Conservation (phyloP, 345 rosid genomes). For the Cardamine occulta region DNA sequence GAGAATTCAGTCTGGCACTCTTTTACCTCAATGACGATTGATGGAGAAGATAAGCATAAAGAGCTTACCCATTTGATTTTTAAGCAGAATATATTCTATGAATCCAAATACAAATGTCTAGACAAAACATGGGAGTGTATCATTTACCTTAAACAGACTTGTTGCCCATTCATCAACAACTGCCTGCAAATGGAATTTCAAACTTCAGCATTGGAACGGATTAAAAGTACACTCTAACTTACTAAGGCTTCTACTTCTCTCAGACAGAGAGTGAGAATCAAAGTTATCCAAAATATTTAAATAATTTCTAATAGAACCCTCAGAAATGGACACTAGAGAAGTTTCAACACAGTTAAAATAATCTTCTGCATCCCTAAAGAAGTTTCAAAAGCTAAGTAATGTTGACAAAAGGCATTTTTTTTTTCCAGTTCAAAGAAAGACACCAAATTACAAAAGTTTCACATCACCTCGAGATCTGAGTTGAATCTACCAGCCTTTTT, state of each 20-base stretch:
- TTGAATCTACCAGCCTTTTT: constrained; percentile 72
- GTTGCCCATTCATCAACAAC: constrained; percentile 97
- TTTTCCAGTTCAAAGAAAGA: constrained; percentile 13
- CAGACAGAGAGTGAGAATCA: constrained; percentile 21
- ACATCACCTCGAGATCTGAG: constrained; percentile 79
- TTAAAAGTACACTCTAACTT: constrained; percentile 12
- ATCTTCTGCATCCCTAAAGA: constrained; percentile 4
- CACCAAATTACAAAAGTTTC: neutral
- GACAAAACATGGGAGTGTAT: constrained; percentile 22
- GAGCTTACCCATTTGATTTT: neutral
- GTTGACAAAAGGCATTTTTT: neutral
- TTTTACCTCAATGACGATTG: constrained; percentile 12
- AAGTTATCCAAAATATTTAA: neutral
- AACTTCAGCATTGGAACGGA: constrained; percentile 29
- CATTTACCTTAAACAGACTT: constrained; percentile 83
- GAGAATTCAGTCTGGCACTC: constrained; percentile 16
- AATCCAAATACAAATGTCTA: constrained; percentile 5
- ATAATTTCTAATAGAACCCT: neutral
- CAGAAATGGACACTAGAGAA: constrained; percentile 11
- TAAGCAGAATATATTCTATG: neutral
- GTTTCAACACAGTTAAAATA: constrained; percentile 1
- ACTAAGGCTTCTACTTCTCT: constrained; percentile 1
- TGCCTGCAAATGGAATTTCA: constrained; percentile 62
- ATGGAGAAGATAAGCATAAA: neutral
- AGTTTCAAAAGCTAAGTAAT: constrained; percentile 19